Base-by-base conservation (phyloP, 352 stramenopile species). In the Globisporangium carolinianum region DNA sequence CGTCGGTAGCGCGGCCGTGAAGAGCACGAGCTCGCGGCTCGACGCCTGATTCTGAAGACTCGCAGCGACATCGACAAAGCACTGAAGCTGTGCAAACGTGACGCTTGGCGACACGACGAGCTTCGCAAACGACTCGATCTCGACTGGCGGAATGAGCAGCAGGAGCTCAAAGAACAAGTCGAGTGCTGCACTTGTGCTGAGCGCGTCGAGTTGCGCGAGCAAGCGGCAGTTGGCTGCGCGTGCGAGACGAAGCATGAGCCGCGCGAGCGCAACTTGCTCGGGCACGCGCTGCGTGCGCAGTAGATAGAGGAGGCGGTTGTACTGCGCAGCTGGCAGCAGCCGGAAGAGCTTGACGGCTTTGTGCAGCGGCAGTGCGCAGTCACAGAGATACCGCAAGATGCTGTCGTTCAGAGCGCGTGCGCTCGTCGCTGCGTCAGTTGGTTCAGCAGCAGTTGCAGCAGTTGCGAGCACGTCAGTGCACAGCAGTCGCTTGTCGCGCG, bases 1-100 rank as follows among this genome's bases (percentile, higher is more conserved):
- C 4, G 71, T 55, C 5, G 75, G 73, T 0, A 87, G 48, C 39
- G 81, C 75, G 6, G 79, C 63, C 6, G 75, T 62, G 52, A 87
- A 87, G 35, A 76, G 82, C 11, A 84, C 68, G 14, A 87, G 66
- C 45, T 87, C 79, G 38, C 79, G 73, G 15, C 71, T 87, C 8
- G 75, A 80, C 2, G 79, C 79, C 51, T 89, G 77, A 55, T 87
- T 89, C 77, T 84, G 86, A 66, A 89, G 77, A 18, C 76, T 76
- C 8, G 73, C 72, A 0, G 75, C 73, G 36, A 89, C 71, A 2
- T 71, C 69, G 12, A 85, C 57, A 39, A 89, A 77, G 2, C 59
- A 51, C 36, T 77, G 46, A 5, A 87, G 58, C 35, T 86, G 69
- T 0, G 68, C 36, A 1, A 59, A 36, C 6, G 47, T 74, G n/a